phyloP scores from a whole-genome alignment of 176 grass and related monocot genomes.

The Pontederia crassipes region DNA sequence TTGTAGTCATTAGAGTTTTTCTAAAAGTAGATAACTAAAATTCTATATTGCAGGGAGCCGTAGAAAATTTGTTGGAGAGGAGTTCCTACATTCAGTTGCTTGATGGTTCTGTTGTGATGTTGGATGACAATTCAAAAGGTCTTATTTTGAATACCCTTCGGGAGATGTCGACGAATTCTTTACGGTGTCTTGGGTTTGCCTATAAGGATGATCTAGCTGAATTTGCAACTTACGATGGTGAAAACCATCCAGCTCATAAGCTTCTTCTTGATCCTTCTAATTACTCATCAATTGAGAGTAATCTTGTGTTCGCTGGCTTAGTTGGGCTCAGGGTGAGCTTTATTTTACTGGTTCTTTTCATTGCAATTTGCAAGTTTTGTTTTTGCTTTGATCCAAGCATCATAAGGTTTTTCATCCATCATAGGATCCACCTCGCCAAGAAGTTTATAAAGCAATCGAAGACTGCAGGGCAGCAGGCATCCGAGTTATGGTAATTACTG shows the following conservation, averaged over 20 bases:
- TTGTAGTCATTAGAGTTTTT: not conserved
- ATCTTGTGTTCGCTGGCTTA: constrained; percentile 74
- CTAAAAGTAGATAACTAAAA: not conserved
- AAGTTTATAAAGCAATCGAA: constrained; percentile 87
- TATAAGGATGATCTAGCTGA: constrained; percentile 75
- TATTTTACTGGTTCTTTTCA: not conserved
- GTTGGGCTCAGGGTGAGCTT: constrained; percentile 67
- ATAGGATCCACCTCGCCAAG: constrained; percentile 93
- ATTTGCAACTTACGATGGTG: constrained; percentile 81
- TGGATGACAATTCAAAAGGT: constrained; percentile 65
- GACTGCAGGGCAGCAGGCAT: constrained; percentile 94
- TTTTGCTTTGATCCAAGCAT: not conserved
- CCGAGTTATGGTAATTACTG: constrained; percentile 96
- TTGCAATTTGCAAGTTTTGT: not conserved
- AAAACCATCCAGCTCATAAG: constrained; percentile 91
- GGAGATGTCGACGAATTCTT: constrained; percentile 78
- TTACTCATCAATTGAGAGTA: constrained; percentile 71
- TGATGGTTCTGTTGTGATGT: constrained; percentile 53
- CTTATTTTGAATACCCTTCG: constrained; percentile 50
- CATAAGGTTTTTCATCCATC: not conserved
- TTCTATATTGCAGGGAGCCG: constrained; percentile 63
- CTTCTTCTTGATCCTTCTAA: constrained; percentile 85
- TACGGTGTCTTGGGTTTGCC: constrained; percentile 97
- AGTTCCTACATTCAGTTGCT: constrained; percentile 67
- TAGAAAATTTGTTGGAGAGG: constrained; percentile 84